phyloP scores from a whole-genome alignment of 306 rosid genomes.

The Lagenaria siceraria region DNA sequence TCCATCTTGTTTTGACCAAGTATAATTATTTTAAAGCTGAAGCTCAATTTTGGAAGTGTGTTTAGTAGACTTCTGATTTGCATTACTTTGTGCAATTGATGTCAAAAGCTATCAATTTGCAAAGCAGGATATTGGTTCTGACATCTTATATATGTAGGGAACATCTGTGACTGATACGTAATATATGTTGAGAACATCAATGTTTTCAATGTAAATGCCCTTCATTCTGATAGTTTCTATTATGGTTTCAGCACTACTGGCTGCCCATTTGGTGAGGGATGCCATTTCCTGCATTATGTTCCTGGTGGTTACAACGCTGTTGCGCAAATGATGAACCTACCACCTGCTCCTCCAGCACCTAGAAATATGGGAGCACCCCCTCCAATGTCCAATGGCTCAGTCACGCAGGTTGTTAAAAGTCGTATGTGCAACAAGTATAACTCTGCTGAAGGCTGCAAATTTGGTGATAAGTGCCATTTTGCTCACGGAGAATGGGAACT shows the following conservation, averaged over 20 bases:
- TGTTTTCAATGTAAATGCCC: neutral
- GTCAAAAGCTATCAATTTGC: neutral
- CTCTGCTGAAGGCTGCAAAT: slow-evolving; percentile 87
- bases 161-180: neutral
- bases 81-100: neutral
- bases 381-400: slow-evolving; percentile 47
- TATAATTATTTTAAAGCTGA: neutral
- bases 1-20: neutral
- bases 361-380: slow-evolving; percentile 43
- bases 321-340: slow-evolving; percentile 80
- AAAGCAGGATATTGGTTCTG: neutral
- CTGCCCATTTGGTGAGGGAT: slow-evolving; percentile 92
- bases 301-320: slow-evolving; percentile 90
- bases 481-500: slow-evolving; percentile 97
- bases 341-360: slow-evolving; percentile 17
- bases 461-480: slow-evolving; percentile 85
- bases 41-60: neutral
- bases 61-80: neutral
- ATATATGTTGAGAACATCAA: neutral
- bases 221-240: neutral
- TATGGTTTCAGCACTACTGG: slow-evolving; percentile 69
- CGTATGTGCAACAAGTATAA: slow-evolving; percentile 75
- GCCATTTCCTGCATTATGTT: slow-evolving; percentile 86
- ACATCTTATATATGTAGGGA: neutral
- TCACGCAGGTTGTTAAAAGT: slow-evolving; percentile 32